Percentiles rank a stretch among this genome's conserved stretches.
phyloP scores from a whole-genome alignment of 179 eudicot species.

The Nepenthes alata region DNA sequence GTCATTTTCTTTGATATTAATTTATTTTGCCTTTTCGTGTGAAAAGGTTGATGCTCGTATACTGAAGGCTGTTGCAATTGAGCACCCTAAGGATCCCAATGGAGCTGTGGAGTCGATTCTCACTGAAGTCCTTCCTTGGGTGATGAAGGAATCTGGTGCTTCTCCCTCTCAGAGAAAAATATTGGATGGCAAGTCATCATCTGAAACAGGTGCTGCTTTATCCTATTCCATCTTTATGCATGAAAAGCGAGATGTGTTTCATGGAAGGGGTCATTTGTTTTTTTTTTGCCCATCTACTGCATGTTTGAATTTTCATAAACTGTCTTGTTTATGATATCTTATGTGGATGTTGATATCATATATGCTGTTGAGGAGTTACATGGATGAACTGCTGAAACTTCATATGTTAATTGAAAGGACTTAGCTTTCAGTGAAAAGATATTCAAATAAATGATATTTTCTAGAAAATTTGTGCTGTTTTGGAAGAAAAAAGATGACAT shows the following conservation, averaged over 20 bases:
- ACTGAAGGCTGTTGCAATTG: conserved; percentile 85
- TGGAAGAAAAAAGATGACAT: no score
- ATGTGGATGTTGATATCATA: no score
- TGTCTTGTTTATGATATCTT: no score
- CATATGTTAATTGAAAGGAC: no score
- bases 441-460: no score
- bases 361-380: no score
- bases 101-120: conserved; percentile 61
- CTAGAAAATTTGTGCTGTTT: no score
- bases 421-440: no score
- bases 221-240: background rate
- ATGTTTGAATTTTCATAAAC: no score
- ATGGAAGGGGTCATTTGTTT: no score
- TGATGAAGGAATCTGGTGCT: conserved; percentile 11
- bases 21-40: conserved; percentile 5
- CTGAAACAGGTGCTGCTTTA: conserved; percentile 9
- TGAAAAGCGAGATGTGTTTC: background rate
- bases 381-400: no score
- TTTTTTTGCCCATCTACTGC: no score
- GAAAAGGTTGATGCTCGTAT: conserved; percentile 65
- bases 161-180: conserved; percentile 19
- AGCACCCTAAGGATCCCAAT: conserved; percentile 62
- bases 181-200: conserved; percentile 1
- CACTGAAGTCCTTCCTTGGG: conserved; percentile 48
- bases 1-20: background rate